Base-by-base conservation (phyloP, 2,329 filamentous ascomycete species). In the Sporothrix humicola region DNA sequence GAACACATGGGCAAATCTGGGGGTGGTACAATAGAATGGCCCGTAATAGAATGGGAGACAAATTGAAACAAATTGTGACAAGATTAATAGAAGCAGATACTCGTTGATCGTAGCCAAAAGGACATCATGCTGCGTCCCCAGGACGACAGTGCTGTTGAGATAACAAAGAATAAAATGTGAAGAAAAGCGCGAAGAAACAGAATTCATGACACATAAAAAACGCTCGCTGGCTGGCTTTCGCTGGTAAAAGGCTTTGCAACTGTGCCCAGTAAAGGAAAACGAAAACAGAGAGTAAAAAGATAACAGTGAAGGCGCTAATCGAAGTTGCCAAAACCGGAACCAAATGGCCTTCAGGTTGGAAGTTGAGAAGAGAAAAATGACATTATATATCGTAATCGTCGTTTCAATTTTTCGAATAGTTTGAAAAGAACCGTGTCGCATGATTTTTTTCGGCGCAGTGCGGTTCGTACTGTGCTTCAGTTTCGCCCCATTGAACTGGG, bases 161-260 rank as follows among this genome's bases (percentile, higher is more conserved):
- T 37, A 68, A 20, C 23, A 42, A 37, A n/a, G 15, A 44, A 44
- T 31, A 20, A 42, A 46, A 42, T 56, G 20, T 26, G 9, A 23
- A 68, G 61, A 46, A 9, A 66, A 66, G 42, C 13, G 42, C 12
- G 52, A 42, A 54, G 20, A 61, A 44, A 31, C 66, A 20, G 12
- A 26, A 65, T 20, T n/a, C 23, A 37, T n/a, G 7, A 23, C 10
- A 71, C 4, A 42, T 1, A 23, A 23, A 17, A 66, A 54, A 69
- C 56, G 44, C 68, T 68, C 61, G 72, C 73, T 71, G 15, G 72
- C 68, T 68, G 17, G 63, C 50, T 31, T 44, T 71, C 31, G 66
- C 37, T 26, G 31, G 42, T 68, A 66, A 68, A 37, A 72, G 42
- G 58, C 72, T 63, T 7, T 31, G 50, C n/a, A 48, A 56, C 26